phyloP scores from a whole-genome alignment of 176 grass and related monocot genomes.

The Oryza glumipatula region DNA sequence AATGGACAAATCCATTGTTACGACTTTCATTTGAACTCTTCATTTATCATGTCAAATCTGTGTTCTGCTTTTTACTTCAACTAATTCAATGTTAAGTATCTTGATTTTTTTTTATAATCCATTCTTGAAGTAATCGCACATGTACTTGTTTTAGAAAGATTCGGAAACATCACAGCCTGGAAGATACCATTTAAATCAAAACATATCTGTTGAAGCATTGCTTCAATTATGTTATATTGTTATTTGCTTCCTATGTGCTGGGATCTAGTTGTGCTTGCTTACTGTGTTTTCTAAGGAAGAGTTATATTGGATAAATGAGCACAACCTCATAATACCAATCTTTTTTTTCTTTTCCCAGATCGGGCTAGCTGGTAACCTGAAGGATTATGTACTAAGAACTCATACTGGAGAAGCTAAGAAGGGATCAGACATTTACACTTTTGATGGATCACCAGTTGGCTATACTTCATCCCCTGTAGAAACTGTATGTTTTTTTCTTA shows the following conservation, averaged over 20 bases:
- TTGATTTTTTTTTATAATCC: neutral
- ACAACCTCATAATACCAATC: neutral
- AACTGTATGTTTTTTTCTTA: slow-evolving; percentile 52
- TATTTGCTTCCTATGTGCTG: neutral
- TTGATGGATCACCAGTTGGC: slow-evolving; percentile 75
- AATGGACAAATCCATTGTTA: neutral
- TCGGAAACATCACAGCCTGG: neutral
- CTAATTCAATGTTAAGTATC: slow-evolving; percentile 10
- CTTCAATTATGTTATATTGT: neutral
- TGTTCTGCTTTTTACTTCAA: neutral
- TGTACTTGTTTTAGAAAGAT: neutral
- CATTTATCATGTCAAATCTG: neutral
- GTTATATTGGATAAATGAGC: neutral
- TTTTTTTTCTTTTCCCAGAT: slow-evolving; percentile 55
- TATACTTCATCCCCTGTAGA: slow-evolving; percentile 74
- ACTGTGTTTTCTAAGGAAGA: neutral
- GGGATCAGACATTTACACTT: slow-evolving; percentile 83
- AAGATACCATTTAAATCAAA: neutral
- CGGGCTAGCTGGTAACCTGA: slow-evolving; percentile 87
- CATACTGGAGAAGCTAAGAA: slow-evolving; percentile 68
- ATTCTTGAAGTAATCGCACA: neutral
- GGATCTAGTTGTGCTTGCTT: neutral
- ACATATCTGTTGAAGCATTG: neutral
- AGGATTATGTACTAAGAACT: slow-evolving; percentile 65
- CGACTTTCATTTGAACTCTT: neutral